phyloP scores from a whole-genome alignment of 352 stramenopile genomes.

The Pseudoperonospora humuli region DNA sequence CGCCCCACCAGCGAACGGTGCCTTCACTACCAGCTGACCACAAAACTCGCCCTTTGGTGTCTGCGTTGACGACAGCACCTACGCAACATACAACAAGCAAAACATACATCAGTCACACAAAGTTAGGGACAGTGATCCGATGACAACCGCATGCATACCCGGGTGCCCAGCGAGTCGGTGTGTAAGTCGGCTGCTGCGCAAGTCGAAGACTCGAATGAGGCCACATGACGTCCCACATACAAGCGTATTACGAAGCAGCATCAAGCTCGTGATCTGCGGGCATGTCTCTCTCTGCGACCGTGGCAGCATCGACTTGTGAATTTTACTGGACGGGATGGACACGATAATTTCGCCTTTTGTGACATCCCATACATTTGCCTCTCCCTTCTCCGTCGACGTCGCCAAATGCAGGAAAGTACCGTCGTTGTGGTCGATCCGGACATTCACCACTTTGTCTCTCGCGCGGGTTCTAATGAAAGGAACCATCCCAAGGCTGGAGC shows the following conservation, averaged over 20 bases:
- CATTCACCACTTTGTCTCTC: constrained; percentile 69
- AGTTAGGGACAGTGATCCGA: not conserved
- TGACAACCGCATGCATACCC: constrained; percentile 38
- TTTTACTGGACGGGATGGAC: constrained; percentile 70
- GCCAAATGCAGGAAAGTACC: constrained; percentile 72
- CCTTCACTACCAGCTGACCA: constrained; percentile 81
- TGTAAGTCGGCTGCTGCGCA: constrained; percentile 68
- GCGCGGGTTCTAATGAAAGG: constrained; percentile 77
- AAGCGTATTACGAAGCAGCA: constrained; percentile 82
- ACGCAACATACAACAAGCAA: constrained; percentile 3
- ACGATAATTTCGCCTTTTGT: constrained; percentile 79
- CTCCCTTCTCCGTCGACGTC: constrained; percentile 79
- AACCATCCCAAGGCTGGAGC: constrained; percentile 71
- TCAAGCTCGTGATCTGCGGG: constrained; percentile 82
- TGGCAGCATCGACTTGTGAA: constrained; percentile 75
- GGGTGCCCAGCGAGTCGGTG: constrained; percentile 79
- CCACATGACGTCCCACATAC: constrained; percentile 82
- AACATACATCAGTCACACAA: not conserved
- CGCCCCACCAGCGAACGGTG: constrained; percentile 82
- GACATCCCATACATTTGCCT: constrained; percentile 84
- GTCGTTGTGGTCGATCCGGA: constrained; percentile 77
- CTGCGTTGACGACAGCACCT: constrained; percentile 77
- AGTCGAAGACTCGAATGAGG: constrained; percentile 83
- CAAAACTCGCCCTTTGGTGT: constrained; percentile 79
- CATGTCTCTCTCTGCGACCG: constrained; percentile 50